These are phyloP conservation scores for Globisporangium mamillatum DNA, from an alignment of 352 stramenopile species.

Conservation along the genomic window DNA sequence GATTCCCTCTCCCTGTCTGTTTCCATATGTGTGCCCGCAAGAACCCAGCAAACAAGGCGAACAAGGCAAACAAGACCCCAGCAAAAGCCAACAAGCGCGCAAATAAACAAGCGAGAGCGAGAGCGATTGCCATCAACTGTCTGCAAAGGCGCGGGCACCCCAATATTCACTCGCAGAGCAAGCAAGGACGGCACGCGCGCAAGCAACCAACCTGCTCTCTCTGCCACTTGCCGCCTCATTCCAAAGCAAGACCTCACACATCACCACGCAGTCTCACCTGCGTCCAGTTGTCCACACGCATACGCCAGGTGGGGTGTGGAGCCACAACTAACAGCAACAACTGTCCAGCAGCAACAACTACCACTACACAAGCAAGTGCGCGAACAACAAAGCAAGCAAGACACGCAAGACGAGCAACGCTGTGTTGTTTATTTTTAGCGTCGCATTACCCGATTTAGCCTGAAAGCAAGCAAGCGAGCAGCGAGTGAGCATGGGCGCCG, in stretches of 20 bases:
- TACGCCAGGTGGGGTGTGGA: background rate
- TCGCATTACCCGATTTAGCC: background rate
- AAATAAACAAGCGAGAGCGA: constrained; percentile 9
- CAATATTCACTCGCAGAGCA: background rate
- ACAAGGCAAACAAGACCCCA: background rate
- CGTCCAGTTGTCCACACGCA: background rate
- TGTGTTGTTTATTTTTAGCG: background rate
- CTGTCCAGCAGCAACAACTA: background rate
- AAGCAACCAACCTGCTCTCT: background rate
- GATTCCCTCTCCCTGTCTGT: constrained; percentile 6
- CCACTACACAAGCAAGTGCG: background rate
- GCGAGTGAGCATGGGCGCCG: constrained; percentile 26
- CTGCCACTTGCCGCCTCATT: background rate
- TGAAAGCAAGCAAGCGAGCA: too few relatives aligned
- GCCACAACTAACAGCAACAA: background rate
- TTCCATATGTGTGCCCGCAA: background rate
- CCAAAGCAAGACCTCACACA: background rate
- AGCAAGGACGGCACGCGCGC: constrained; percentile 4
- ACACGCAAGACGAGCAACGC: background rate
- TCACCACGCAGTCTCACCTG: constrained; percentile 3
- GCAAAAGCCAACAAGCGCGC: constrained; percentile 10
- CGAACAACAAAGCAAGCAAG: background rate
- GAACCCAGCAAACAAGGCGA: background rate
- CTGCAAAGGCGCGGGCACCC: background rate
- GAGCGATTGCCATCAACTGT: background rate